Evolutionary conservation across 805 yeast genomes (phyloP), one percentile per base, ranked within the genome.

Genomic region (Starmerella davenportii): DNA sequence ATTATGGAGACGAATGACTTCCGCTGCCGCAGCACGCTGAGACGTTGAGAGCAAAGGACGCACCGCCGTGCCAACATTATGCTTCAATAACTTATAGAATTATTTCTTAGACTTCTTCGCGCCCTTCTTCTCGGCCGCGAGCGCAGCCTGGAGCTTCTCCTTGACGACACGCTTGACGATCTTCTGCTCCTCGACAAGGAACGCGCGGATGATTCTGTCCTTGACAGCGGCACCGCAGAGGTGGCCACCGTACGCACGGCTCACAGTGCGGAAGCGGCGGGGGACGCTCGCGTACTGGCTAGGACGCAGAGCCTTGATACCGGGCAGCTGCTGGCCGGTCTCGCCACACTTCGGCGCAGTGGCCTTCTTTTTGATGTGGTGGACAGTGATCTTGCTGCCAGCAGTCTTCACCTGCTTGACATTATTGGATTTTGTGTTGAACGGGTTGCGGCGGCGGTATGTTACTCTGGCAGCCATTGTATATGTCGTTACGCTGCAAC

Each of bases 211-310:
- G 60, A 90, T 77, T 78, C 95, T 82, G 72, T 87, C 94, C 79
- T 87, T 87, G 65, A 87, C 96, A 74, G 94, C 82, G 81, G 48
- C 50, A 74, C 82, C 67, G 87, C 95, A 74, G 90, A 82, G 74
- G 79, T 79, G 63, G 81, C 99, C 99, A 75, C 99, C 98, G 87
- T 90, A 90, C 59, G 95, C 85, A 77, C 99, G 90, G 64, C 87
- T 85, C 57, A 90, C 99, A 57, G 94, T 79, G 78, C 90, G 90
- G 74, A 78, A 79, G 63, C 94, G 82, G 74, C 79, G 85, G 55
- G 96, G 82, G 57, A 87, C 74, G 57, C 71, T 68, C 58, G 95
- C 95, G 74, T 80, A 85, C 72, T 82, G 73, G 72, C 95, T 81
- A 74, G 99, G 96, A 77, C 99, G 84, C 64, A 87, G 74, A 57